Evolutionary conservation across 1,284 basidiomycete genomes (phyloP).

Genomic region (Lentinula novae-zelandiae): DNA sequence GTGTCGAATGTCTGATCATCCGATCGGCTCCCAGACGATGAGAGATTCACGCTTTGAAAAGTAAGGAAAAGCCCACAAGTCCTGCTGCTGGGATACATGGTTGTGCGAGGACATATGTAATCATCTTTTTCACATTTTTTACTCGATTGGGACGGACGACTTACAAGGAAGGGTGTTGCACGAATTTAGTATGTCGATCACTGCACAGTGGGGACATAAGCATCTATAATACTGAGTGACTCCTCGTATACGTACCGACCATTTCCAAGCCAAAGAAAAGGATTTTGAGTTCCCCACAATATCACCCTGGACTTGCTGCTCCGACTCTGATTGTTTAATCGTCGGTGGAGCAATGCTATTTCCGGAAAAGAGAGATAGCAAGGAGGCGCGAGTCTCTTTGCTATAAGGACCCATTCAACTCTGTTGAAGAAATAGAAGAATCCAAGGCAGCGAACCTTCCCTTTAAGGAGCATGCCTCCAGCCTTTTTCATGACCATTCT

Average conservation of each 20-base stretch:
- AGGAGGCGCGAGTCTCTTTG: conserved; percentile 30
- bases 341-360: conserved; percentile 21
- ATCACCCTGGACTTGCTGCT: conserved; percentile 12
- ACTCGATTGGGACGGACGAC: conserved; percentile 5
- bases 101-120: neutral
- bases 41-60: neutral
- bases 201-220: conserved; percentile 12
- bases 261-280: too few species aligned
- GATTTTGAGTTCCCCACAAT: conserved; percentile 18
- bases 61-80: neutral
- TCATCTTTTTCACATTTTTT: neutral
- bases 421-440: conserved; percentile 49
- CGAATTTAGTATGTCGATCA: neutral
- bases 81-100: neutral
- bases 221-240: conserved; percentile 16
- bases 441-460: too few species aligned
- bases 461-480: conserved; percentile 40
- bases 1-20: too few species aligned
- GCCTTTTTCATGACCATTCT: conserved; percentile 53
- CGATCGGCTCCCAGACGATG: neutral
- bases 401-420: conserved; percentile 37
- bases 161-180: neutral
- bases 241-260: too few species aligned
- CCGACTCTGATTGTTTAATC: conserved; percentile 31
- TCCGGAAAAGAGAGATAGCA: conserved; percentile 30